Evolutionary conservation across 202 grass and related monocot species (phyloP), one percentile per base, ranked within the genome.

Genomic region (Bolboschoenoplectus hybrid): DNA sequence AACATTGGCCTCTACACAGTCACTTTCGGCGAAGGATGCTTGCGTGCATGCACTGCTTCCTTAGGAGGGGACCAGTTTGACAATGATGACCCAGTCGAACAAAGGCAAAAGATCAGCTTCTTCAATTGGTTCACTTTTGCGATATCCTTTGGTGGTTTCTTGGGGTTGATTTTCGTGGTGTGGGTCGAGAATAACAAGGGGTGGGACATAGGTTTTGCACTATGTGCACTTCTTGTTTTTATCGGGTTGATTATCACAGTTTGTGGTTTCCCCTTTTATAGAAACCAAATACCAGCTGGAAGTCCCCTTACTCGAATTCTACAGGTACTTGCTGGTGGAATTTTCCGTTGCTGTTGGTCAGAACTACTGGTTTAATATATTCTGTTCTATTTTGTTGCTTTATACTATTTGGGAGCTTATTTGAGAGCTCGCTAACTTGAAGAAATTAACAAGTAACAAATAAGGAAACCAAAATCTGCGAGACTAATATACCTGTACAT

Each of bases 1-100:
- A 83, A 45, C 52, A 61, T 93, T 7, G 89, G 86, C 36, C 76
- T 96, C 12, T 93, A 91, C 51, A 80, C 87, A n/a, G 52, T 96
- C 32, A 43, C 93, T 0, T 0, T 91, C 0, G 89, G 93, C 0
- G 91, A 96, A 61, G 91, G 93, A 7, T 64, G 90, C 1, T 1
- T 91, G 46, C 85, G 90, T 1, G 88, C 77, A 1, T 90, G 88
- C 63, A 74, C 87, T 17, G 74, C 88, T 38, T 89, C 91, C 2
- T 84, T 96, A 20, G 93, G 91, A 17, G 93, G 89, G 1, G 93
- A 96, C 63, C 93, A 96, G 70, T 96, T 96, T 58, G 91, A 96
- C 79, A 44, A 49, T n/a, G 56, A 87, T 40, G 78, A 88, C 70
- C 52, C 85, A 0, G 34, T 20, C 1, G 89, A 96, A 76, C 62